Evolutionary conservation across 805 yeast species (phyloP).

Genomic region (Nakazawaea anatomiae): DNA sequence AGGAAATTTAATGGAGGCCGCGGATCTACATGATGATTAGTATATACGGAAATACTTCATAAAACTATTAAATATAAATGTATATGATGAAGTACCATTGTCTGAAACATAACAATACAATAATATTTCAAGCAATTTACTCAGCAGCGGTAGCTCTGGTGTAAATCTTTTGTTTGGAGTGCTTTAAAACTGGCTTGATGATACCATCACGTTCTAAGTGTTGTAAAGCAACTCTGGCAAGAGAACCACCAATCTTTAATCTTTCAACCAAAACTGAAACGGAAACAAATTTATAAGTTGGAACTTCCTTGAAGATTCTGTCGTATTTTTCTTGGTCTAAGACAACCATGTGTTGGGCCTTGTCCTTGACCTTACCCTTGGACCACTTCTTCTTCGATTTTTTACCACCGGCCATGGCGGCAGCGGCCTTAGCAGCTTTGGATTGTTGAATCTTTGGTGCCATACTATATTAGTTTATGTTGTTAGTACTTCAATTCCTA

Average conservation of each 20-base stretch:
- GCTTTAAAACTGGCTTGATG: constrained; percentile 89
- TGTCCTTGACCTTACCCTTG: constrained; percentile 99
- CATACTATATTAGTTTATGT: constrained; percentile 45
- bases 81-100: neutral
- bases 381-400: constrained; percentile 99
- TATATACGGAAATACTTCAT: constrained; percentile 3
- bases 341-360: constrained; percentile 97
- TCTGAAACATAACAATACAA: neutral
- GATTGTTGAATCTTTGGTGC: constrained; percentile 99
- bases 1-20: neutral
- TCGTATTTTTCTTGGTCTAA: constrained; percentile 98
- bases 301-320: constrained; percentile 98
- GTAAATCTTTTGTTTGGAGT: constrained; percentile 97
- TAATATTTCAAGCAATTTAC: constrained; percentile 27
- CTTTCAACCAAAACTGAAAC: constrained; percentile 98
- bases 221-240: constrained; percentile 96
- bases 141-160: constrained; percentile 70
- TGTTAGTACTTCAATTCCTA: constrained; percentile 13
- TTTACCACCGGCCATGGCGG: constrained; percentile 99
- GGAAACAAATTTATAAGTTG: constrained; percentile 97
- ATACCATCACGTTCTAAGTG: constrained; percentile 94
- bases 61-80: neutral
- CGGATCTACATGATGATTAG: neutral
- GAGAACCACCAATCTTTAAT: constrained; percentile 97
- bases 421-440: constrained; percentile 99